These are phyloP conservation scores for Chaetomium olivaceum DNA, from an alignment of 2,329 filamentous ascomycete genomes.

Conservation along the genomic window DNA sequence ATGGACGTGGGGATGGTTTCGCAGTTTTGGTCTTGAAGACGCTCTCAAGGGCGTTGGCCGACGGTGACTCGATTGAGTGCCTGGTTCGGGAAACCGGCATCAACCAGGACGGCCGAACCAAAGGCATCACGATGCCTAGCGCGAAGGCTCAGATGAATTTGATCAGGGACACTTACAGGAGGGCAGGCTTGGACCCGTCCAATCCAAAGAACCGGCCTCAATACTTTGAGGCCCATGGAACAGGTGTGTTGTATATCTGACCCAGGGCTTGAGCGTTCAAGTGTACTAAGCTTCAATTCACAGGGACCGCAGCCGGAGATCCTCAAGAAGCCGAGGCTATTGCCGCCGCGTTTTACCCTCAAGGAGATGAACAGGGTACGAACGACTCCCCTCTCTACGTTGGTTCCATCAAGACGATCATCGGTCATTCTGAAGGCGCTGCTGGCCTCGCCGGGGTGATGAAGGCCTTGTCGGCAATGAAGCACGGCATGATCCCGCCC, in stretches of 20 bases:
- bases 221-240: slow-evolving; percentile 48
- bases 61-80: slow-evolving; percentile 42
- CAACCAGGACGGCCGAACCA: slow-evolving; percentile 47
- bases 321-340: not conserved
- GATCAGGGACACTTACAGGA: slow-evolving; percentile 43
- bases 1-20: slow-evolving; percentile 54
- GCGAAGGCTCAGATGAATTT: slow-evolving; percentile 42
- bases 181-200: slow-evolving; percentile 41
- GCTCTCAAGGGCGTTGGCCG: slow-evolving; percentile 44
- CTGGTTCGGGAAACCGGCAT: slow-evolving; percentile 47
- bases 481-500: slow-evolving; percentile 43
- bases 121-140: slow-evolving; percentile 52
- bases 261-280: no score
- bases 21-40: slow-evolving; percentile 50
- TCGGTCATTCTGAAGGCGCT: slow-evolving; percentile 50
- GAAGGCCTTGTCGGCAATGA: slow-evolving; percentile 43
- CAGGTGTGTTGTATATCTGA: slow-evolving; percentile 7
- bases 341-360: not conserved
- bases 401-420: slow-evolving; percentile 44
- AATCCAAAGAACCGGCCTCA: slow-evolving; percentile 32
- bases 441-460: slow-evolving; percentile 49
- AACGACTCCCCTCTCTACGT: slow-evolving; percentile 33
- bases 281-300: no score
- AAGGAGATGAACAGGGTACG: not conserved
- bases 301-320: slow-evolving; percentile 35